Percentiles rank a stretch among this genome's conserved stretches.
Conservation (phyloP, 2,329 filamentous ascomycete species). For the Pezicula radicicola region DNA sequence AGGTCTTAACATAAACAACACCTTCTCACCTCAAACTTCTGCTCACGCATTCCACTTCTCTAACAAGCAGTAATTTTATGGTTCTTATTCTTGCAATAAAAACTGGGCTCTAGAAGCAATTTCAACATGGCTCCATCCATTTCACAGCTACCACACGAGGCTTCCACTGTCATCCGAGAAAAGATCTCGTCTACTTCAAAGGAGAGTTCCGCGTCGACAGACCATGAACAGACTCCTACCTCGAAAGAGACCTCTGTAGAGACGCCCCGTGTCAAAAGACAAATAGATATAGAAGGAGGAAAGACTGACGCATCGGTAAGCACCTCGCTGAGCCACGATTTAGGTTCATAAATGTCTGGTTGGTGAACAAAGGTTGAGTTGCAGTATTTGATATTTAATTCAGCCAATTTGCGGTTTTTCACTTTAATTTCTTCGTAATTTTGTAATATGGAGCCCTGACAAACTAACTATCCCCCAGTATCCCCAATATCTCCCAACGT, state of each 20-base stretch:
- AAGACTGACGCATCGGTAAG: conserved; percentile 7
- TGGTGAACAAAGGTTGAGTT: too few relatives aligned
- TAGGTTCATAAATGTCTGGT: too few relatives aligned
- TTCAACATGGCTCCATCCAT: neutral
- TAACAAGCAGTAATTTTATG: neutral
- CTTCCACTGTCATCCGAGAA: neutral
- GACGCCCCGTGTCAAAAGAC: conserved; percentile 2
- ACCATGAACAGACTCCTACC: neutral
- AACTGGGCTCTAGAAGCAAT: neutral
- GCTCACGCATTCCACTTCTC: neutral
- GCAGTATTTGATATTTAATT: too few relatives aligned
- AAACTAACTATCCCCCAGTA: too few relatives aligned
- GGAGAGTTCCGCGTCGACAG: neutral
- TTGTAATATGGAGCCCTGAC: too few relatives aligned
- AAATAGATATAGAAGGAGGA: conserved; percentile 9
- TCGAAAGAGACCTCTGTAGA: neutral
- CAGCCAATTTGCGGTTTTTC: too few relatives aligned
- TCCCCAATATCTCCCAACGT: too few relatives aligned
- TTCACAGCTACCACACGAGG: neutral
- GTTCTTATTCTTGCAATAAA: neutral
- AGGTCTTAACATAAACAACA: neutral
- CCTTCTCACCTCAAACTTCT: neutral
- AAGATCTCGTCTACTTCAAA: neutral
- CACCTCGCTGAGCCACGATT: too few relatives aligned
- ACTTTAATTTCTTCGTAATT: too few relatives aligned